Base-by-base conservation (phyloP, 176 grass and related monocot species). In the Aegilops speltoides region DNA sequence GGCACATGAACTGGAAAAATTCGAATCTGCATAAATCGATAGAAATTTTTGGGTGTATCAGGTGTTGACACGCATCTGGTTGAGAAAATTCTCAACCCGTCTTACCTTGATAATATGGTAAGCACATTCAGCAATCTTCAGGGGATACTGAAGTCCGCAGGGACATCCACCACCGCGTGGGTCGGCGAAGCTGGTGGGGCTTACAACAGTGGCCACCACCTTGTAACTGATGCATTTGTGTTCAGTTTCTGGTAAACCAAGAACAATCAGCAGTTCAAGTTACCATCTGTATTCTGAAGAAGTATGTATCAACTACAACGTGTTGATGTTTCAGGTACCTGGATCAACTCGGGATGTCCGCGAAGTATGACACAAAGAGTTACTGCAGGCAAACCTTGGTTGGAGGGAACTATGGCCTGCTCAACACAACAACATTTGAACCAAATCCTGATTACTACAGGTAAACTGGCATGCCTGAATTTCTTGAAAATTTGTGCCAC, bases 401-500 rank as follows among this genome's bases (percentile, higher is more conserved):
- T 70, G 95, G 95, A 20, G 95, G 91, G 32, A 97, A 97, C 76
- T 97, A 97, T 9, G 92, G 92, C 41, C 88, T 97, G 1, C 90
- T 97, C 33, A 94, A 94, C 88, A 94, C 95, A 20, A 94, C 92
- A 48, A 92, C 88, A 22, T 97, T 94, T 82, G 87, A 90, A 84
- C 95, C 95, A 32, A 94, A 97, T 74, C 92, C 95, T 73, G 95
- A 97, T 82, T 97, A 97, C 68, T 97, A 97, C 75, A 97, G 95
- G 92, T 97, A 78, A 54, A 34, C 73, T 76, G 24, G 2, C 26
- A 66, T 57, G 24, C 12, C 26, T 78, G 25, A 41, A 17, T 43
- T 34, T 78, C 57, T 65, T 63, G 33, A 68, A 28, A 60, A 15
- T 0, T 59, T 68, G 12, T 3, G 64, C 6, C 2, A 33, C 68